Conservation (phyloP, 1,284 basidiomycete species). For the Veloboletus limbatus region DNA sequence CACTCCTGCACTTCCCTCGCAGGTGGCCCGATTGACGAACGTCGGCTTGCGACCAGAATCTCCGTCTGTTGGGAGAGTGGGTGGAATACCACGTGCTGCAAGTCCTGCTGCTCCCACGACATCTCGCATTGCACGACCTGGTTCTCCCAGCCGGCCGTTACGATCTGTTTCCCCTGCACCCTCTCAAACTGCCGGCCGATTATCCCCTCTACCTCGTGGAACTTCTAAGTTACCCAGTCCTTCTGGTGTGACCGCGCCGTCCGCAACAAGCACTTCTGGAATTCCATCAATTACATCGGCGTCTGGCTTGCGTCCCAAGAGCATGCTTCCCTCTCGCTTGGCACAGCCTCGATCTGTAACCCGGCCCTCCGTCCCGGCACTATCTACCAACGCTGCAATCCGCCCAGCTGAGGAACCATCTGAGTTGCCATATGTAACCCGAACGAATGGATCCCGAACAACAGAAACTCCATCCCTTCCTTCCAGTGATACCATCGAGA, state of each 20-base stretch:
- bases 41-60: conserved; percentile 53
- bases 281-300: conserved; percentile 46
- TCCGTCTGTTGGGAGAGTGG: conserved; percentile 44
- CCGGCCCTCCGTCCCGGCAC: conserved; percentile 25
- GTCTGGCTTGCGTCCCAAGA: conserved; percentile 54
- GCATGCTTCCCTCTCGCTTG: conserved; percentile 66
- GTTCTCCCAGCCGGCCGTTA: conserved; percentile 55
- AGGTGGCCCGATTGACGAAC: conserved; percentile 53
- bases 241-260: conserved; percentile 26
- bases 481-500: conserved; percentile 26
- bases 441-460: conserved; percentile 22
- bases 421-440: conserved; percentile 30
- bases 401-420: conserved; percentile 27
- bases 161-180: conserved; percentile 53
- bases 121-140: conserved; percentile 57
- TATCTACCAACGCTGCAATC: conserved; percentile 22
- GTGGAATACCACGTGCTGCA: conserved; percentile 55
- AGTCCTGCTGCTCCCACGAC: conserved; percentile 55
- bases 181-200: conserved; percentile 33
- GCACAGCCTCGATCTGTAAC: conserved; percentile 50
- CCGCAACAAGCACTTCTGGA: conserved; percentile 35
- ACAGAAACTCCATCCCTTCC: conserved; percentile 16
- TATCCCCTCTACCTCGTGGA: conserved; percentile 46
- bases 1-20: conserved; percentile 34
- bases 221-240: conserved; percentile 26